Evolutionary conservation across 495 filamentous ascomycete species (phyloP).

Genomic region (Apiosordaria backusii): DNA sequence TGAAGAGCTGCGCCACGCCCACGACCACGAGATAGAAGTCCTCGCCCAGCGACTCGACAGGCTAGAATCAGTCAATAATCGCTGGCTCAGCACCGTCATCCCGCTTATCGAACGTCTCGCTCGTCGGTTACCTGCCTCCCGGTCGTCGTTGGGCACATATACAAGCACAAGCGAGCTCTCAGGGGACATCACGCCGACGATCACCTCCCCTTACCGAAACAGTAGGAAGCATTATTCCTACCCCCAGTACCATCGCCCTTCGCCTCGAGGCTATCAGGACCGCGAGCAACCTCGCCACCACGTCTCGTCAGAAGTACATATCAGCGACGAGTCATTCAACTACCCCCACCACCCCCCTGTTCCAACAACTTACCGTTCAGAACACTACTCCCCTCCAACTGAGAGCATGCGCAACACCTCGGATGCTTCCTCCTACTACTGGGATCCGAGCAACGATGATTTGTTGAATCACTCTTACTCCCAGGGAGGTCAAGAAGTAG

Average conservation of each 20-base stretch:
- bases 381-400: not conserved
- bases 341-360: not conserved
- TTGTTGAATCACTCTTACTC: not conserved
- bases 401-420: not conserved
- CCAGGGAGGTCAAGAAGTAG: not conserved
- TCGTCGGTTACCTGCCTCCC: slow-evolving; percentile 5
- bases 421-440: not conserved
- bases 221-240: not conserved
- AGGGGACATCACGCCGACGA: not conserved
- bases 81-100: slow-evolving; percentile 30
- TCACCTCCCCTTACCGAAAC: not conserved
- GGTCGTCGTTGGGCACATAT: not conserved
- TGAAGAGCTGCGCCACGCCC: slow-evolving; percentile 31
- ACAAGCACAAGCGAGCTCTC: not conserved
- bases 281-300: not conserved
- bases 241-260: not conserved
- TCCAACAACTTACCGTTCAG: not conserved
- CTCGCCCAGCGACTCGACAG: slow-evolving; percentile 26
- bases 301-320: not conserved
- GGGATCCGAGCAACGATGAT: slow-evolving; percentile 1
- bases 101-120: slow-evolving; percentile 35
- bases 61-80: slow-evolving; percentile 34
- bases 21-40: slow-evolving; percentile 33
- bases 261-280: not conserved
- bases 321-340: not conserved